Percentiles rank a stretch among this genome's conserved stretches.
Conservation (phyloP, 208 protist genomes). For the Lotmaria passim region DNA sequence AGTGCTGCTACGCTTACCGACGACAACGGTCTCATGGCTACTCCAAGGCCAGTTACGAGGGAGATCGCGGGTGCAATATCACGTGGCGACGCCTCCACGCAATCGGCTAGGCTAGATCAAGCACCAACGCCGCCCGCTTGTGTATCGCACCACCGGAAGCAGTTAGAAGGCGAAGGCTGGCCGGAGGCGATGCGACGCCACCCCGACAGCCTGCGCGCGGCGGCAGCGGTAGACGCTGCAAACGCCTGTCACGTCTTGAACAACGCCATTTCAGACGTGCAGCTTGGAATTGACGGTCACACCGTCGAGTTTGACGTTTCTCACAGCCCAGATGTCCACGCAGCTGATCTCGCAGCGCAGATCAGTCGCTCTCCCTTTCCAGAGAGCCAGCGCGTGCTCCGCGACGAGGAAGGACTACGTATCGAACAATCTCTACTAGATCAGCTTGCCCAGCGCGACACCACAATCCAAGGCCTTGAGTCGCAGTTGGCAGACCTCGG, state of each 20-base stretch:
- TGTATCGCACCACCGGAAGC: constrained; percentile 13
- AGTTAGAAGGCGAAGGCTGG: background rate
- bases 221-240: constrained; percentile 4
- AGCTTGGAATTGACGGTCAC: background rate
- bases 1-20: too few species aligned
- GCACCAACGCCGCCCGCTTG: background rate
- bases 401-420: background rate
- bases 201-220: constrained; percentile 7
- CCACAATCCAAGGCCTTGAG: background rate
- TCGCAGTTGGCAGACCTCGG: background rate
- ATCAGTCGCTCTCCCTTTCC: background rate
- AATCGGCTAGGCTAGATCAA: background rate
- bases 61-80: too few species aligned
- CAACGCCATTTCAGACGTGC: background rate
- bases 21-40: too few species aligned
- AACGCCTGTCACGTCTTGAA: background rate
- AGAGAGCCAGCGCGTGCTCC: background rate
- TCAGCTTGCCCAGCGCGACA: background rate
- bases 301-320: constrained; percentile 1
- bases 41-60: too few species aligned
- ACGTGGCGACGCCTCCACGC: background rate
- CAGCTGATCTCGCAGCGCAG: background rate
- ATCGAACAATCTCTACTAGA: background rate
- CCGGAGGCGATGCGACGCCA: background rate
- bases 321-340: background rate